Evolutionary conservation across 352 stramenopile species (phyloP).

Genomic region (Labyrinthula sp.): DNA sequence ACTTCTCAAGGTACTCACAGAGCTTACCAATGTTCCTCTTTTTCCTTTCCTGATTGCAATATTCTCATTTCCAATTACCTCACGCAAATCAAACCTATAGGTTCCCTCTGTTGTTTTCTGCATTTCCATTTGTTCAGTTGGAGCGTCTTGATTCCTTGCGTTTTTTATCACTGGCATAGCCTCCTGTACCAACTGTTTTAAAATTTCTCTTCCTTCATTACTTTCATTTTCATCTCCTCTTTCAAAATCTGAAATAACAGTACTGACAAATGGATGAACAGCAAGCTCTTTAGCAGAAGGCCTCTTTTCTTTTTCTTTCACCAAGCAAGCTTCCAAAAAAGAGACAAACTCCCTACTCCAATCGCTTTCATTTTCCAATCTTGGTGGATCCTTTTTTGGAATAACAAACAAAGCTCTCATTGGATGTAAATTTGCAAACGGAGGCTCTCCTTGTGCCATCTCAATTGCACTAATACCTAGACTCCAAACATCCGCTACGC

Average conservation of each 20-base stretch:
- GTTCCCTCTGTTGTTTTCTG: too few relatives aligned
- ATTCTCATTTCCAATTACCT: too few relatives aligned
- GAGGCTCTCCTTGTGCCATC: constrained; percentile 83
- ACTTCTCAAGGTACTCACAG: too few relatives aligned
- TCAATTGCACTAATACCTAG: constrained; percentile 94
- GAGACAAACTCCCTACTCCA: constrained; percentile 43
- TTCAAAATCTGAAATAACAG: constrained; percentile 29
- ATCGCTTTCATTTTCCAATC: constrained; percentile 42
- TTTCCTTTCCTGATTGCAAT: too few relatives aligned
- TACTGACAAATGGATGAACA: constrained; percentile 34
- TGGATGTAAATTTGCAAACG: constrained; percentile 81
- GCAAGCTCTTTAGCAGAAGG: constrained; percentile 56
- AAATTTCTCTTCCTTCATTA: too few relatives aligned
- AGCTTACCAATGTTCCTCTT: too few relatives aligned
- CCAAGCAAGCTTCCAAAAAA: constrained; percentile 62
- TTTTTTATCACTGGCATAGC: too few relatives aligned
- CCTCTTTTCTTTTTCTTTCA: constrained; percentile 56
- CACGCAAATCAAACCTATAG: too few relatives aligned
- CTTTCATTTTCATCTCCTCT: constrained; percentile 1
- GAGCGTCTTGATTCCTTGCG: too few relatives aligned
- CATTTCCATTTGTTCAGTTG: too few relatives aligned
- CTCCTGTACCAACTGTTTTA: too few relatives aligned
- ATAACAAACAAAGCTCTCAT: constrained; percentile 98
- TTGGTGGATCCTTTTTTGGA: constrained; percentile 66
- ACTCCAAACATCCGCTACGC: constrained; percentile 84